Base-by-base conservation (phyloP, 208 protist species). In the Angomonas ambiguus region DNA sequence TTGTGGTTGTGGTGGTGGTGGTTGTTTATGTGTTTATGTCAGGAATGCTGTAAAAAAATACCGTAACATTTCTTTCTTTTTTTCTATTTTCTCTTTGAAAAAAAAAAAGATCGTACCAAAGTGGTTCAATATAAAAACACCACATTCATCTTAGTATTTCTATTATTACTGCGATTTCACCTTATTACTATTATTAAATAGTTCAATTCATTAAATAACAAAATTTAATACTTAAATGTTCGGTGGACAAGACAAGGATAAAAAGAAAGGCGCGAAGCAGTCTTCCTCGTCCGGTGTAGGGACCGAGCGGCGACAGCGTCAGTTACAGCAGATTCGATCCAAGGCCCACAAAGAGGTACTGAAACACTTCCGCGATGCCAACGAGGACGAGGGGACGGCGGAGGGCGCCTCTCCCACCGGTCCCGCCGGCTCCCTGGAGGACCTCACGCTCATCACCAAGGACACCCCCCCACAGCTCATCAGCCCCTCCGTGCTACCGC, bases 401-500 rank as follows among this genome's bases (percentile, higher is more conserved):
- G 49, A 6, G 16, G 27, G 34, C 27, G 27, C 10, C 6, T 3
- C 11, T 3, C 3, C 6, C 24, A 11, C 10, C 10, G 27, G 30
- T 22, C 33, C 30, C 65, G 16, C 62, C 74, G 55, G 68, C 82
- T 60, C 76, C 42, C 30, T 45, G 22, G 28, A 73, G 67, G 56
- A 79, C 83, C 3, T 71, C 61, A 18, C 88, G 82, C 0, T 71
- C 72, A n/a, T 65, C 53, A 3, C 72, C 53, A 35, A 35, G 27
- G 53, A 59, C 25, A 59, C 53, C 4, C 30, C 24, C 24, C 57
- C 57, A n/a, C 13, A 27, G 30, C 24, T 41, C 31, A 24, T 95
- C 30, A 86, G 86, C 18, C 16, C 85, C 18, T 30, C 48, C n/a
- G 65, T 95, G 16, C 75, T 95, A 6, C 86, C 86, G 0, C 45